Evolutionary conservation across 441 rosid genomes (phyloP), one percentile per base, ranked within the genome.

Genomic region (Hura crepitans): DNA sequence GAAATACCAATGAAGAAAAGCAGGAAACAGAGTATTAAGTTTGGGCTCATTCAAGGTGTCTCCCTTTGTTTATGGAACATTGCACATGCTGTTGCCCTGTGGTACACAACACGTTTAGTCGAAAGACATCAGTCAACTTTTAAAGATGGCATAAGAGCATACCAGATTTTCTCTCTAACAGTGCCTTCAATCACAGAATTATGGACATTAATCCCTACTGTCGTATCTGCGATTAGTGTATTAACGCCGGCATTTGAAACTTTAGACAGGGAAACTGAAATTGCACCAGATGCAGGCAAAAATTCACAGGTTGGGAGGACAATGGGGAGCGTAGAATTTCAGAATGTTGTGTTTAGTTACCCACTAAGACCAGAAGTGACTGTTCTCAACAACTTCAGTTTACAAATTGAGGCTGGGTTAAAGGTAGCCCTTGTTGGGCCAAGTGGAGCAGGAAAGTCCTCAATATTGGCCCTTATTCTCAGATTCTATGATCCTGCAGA

Each of bases 61-160:
- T 89, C 89, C 67, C 89, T 83, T 37, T 83, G 86, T 80, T 74
- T 85, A 46, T 89, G 92, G 95, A 87, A 89, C 78, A 85, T 89
- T 66, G 92, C 95, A 28, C 95, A 85, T 75, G 92, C 87, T n/a
- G 85, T 85, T 42, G 95, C 92, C 4, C 65, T 89, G 66, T 85
- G 91, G 92, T 87, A 87, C 78, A 85, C 89, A 13, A 71, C 86
- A 20, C 35, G 74, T 68, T 72, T 84, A 76, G 71, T 87, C 7
- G 60, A 76, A 0, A 76, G 73, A 62, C 23, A 66, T 27, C 86
- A 85, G 73, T 82, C 95, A 58, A 28, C 53, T 43, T 89, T 89
- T 59, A 7, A 53, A 69, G 6, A 87, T 55, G 84, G 87, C 62
- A 80, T 87, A 60, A 76, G 95, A 78, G 59, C 90, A 13, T 89